Conservation (phyloP, 1,284 basidiomycete species). For the Irpex sp. region DNA sequence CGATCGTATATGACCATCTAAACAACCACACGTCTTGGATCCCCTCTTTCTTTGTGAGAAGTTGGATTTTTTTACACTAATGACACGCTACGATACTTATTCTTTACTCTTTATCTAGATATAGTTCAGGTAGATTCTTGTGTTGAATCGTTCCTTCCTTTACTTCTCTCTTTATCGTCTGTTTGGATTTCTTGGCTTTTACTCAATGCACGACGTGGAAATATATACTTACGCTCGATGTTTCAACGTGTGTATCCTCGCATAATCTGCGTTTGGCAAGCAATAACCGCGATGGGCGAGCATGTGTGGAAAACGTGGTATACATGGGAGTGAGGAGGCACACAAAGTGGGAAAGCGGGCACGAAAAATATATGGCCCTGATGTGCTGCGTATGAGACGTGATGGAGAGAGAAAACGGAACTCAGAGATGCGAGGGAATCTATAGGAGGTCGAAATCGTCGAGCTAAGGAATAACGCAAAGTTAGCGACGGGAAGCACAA, state of each 20-base stretch:
- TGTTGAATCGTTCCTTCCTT: background rate
- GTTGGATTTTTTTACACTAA: background rate
- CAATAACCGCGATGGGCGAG: too few species aligned
- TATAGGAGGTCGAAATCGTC: constrained; percentile 89
- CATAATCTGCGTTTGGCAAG: too few species aligned
- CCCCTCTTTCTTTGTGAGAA: background rate
- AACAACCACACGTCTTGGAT: background rate
- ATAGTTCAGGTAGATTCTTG: too few species aligned
- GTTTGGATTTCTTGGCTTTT: background rate
- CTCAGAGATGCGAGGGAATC: constrained; percentile 11
- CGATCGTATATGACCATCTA: background rate
- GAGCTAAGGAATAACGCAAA: constrained; percentile 45
- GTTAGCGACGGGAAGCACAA: constrained; percentile 11
- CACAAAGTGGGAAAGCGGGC: background rate
- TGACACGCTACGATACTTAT: background rate
- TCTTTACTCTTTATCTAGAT: too few species aligned
- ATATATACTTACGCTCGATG: too few species aligned
- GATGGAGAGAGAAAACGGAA: background rate
- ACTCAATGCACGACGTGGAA: too few species aligned
- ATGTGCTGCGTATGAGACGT: background rate
- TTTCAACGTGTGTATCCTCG: too few species aligned
- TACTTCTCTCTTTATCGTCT: background rate
- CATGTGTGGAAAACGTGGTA: too few species aligned
- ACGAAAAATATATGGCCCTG: constrained; percentile 9
- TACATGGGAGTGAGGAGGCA: background rate